A percentile compares a stretch with the other conserved stretches of the same genome.
Conservation (phyloP, 2,329 filamentous ascomycete species). For the Claviceps fusiformis region DNA sequence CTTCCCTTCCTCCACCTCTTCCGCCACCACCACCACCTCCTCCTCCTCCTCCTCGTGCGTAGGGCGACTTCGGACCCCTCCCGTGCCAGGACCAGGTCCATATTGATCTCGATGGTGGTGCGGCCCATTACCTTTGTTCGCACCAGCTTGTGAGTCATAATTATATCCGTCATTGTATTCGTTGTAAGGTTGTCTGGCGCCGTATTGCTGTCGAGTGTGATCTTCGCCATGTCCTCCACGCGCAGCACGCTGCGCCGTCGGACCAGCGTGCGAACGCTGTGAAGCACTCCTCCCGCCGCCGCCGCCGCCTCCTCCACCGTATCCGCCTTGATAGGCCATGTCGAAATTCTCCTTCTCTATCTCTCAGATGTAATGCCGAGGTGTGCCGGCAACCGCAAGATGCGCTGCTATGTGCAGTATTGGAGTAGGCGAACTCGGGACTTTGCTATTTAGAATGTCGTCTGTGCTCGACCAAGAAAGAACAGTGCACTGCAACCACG, state of each 20-base stretch:
- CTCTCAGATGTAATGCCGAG: not conserved
- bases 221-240: conserved; percentile 18
- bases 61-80: conserved; percentile 27
- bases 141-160: conserved; percentile 31
- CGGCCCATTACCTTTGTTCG: conserved; percentile 16
- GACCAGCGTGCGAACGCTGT: conserved; percentile 35
- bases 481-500: too few species aligned
- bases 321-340: conserved; percentile 40
- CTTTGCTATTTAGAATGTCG: too few species aligned
- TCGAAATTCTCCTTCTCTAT: not conserved
- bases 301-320: conserved; percentile 10
- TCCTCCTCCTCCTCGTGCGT: conserved; percentile 27
- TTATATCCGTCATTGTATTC: conserved; percentile 32
- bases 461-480: too few species aligned
- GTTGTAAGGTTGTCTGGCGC: conserved; percentile 28
- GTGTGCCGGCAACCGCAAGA: not conserved
- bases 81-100: conserved; percentile 26
- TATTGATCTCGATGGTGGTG: conserved; percentile 28
- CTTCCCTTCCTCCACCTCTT: conserved; percentile 23
- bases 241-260: conserved; percentile 26
- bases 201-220: conserved; percentile 21
- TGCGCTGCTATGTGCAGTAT: not conserved
- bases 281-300: conserved; percentile 18
- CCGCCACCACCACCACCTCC: not conserved
- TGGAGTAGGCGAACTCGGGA: not conserved